Conservation (phyloP, 148 eudicot genomes). For the Diospyros kaki region DNA sequence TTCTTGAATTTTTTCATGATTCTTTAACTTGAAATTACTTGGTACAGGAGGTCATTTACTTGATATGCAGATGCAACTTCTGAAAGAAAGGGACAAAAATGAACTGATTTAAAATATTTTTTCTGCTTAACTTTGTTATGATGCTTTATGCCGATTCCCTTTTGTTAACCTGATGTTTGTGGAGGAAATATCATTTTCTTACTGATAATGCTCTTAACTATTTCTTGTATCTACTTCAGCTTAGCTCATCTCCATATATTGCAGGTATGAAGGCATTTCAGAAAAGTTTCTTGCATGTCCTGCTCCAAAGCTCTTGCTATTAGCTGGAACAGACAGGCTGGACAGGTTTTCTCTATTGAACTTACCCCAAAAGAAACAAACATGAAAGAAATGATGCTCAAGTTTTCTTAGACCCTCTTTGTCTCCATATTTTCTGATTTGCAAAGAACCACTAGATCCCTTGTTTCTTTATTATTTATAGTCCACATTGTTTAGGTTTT, state of each 20-base stretch:
- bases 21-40: neutral
- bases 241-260: conserved; percentile 16
- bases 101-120: neutral
- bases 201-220: neutral
- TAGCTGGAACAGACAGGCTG: conserved; percentile 95
- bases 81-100: neutral
- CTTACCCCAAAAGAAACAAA: neutral
- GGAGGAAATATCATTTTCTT: neutral
- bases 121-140: neutral
- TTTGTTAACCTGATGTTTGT: conserved; percentile 1
- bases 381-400: neutral
- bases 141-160: neutral
- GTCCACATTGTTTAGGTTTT: too few relatives aligned
- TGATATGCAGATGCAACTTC: neutral
- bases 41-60: neutral
- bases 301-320: conserved; percentile 75
- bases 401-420: neutral
- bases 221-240: neutral
- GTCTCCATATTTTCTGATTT: neutral
- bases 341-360: conserved; percentile 56
- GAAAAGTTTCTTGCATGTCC: conserved; percentile 74
- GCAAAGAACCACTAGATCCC: too few relatives aligned
- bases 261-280: conserved; percentile 97
- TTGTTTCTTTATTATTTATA: too few relatives aligned
- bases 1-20: neutral